Percentiles rank a stretch among this genome's conserved stretches.
Evolutionary conservation across 345 rosid genomes (phyloP).

Genomic region (Eutrema japonicum): DNA sequence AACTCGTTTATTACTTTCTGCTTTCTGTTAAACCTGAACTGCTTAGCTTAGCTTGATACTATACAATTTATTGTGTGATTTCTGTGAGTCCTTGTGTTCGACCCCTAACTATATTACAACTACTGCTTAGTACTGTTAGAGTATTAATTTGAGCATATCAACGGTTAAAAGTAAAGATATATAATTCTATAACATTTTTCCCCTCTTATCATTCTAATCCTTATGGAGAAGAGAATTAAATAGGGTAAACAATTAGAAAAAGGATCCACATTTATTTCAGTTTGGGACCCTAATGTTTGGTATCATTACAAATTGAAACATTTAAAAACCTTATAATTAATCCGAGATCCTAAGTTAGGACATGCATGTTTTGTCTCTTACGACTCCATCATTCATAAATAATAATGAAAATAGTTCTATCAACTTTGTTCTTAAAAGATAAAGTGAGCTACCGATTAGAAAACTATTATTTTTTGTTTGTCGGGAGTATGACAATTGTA

Average conservation of each 20-base stretch:
- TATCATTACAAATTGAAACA: slow-evolving; percentile 33
- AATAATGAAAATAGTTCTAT: slow-evolving; percentile 37
- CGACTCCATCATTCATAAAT: slow-evolving; percentile 29
- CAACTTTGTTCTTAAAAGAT: slow-evolving; percentile 15
- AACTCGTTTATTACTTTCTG: too few species aligned
- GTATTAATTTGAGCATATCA: too few species aligned
- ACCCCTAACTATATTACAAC: too few species aligned
- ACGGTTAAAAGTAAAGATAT: slow-evolving; percentile 27
- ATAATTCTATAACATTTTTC: slow-evolving; percentile 13
- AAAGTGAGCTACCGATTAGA: slow-evolving; percentile 18
- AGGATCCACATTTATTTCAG: slow-evolving; percentile 14
- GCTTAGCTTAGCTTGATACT: too few species aligned
- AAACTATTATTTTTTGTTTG: background rate
- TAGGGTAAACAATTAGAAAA: slow-evolving; percentile 3
- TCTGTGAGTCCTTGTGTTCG: too few species aligned
- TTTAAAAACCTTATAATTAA: slow-evolving; percentile 18
- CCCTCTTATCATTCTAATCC: slow-evolving; percentile 16
- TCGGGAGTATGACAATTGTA: slow-evolving; percentile 9
- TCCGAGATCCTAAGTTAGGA: slow-evolving; percentile 31
- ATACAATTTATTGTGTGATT: too few species aligned
- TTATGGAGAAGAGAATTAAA: background rate
- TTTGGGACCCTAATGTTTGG: slow-evolving; percentile 43
- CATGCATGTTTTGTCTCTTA: slow-evolving; percentile 37
- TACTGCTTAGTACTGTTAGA: too few species aligned
- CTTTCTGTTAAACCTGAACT: too few species aligned